Conservation (phyloP, 768 basidiomycete genomes). For the Tricholoma matsutake region DNA sequence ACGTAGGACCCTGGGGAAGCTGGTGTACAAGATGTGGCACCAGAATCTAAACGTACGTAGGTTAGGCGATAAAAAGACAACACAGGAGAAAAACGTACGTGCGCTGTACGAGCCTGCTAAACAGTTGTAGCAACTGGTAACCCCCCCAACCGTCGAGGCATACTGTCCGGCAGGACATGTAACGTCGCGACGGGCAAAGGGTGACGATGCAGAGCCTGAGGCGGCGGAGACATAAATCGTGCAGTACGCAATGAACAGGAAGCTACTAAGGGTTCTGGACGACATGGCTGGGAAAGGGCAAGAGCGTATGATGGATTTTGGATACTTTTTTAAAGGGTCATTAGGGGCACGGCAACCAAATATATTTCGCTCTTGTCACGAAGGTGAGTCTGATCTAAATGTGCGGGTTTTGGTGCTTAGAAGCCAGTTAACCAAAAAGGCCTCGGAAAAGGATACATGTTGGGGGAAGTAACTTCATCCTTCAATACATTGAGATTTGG, state of each 20-base stretch:
- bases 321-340: background rate
- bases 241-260: background rate
- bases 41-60: conserved; percentile 9
- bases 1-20: conserved; percentile 21
- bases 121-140: conserved; percentile 16
- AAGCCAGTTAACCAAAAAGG: too few relatives aligned
- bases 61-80: background rate
- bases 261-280: background rate
- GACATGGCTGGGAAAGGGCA: background rate
- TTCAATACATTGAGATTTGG: too few relatives aligned
- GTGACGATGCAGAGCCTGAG: background rate
- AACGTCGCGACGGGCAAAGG: background rate
- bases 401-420: too few relatives aligned
- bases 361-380: background rate
- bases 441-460: too few relatives aligned
- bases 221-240: background rate
- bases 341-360: background rate
- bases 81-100: conserved; percentile 3
- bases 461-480: too few relatives aligned
- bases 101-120: conserved; percentile 18
- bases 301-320: background rate
- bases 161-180: conserved; percentile 21
- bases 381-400: background rate
- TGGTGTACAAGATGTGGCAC: conserved; percentile 10
- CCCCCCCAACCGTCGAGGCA: conserved; percentile 9